These are phyloP conservation scores for Rhynchospora tenuis DNA, from an alignment of 176 grass and related monocot species.

Conservation along the genomic window DNA sequence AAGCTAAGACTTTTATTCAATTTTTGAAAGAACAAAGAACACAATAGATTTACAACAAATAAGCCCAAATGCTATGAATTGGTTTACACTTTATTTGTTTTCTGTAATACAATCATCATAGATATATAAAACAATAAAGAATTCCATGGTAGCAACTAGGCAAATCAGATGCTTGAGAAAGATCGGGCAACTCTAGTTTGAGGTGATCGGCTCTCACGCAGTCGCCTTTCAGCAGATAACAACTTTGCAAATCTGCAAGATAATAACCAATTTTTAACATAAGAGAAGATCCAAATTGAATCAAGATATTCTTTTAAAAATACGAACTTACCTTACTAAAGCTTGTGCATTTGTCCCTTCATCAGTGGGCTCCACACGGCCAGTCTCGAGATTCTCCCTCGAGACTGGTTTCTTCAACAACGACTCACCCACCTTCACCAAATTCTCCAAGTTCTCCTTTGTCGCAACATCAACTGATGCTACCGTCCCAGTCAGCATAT, in stretches of 20 bases:
- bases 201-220: constrained; percentile 45
- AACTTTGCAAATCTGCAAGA: constrained; percentile 53
- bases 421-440: constrained; percentile 38
- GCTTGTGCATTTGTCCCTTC: constrained; percentile 58
- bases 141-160: neutral
- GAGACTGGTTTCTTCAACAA: constrained; percentile 68
- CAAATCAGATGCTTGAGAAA: neutral
- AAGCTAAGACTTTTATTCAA: neutral
- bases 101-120: neutral
- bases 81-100: constrained; percentile 6
- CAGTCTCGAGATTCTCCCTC: constrained; percentile 62
- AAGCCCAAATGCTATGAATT: constrained; percentile 1
- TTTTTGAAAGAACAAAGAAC: neutral
- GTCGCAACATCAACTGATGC: constrained; percentile 61
- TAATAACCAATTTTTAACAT: constrained; percentile 16
- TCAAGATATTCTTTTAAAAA: neutral
- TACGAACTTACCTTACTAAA: constrained; percentile 47
- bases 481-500: constrained; percentile 45
- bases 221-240: constrained; percentile 48
- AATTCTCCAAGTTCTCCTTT: constrained; percentile 63
- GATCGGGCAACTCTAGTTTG: constrained; percentile 28
- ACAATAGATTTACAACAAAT: neutral
- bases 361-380: constrained; percentile 37
- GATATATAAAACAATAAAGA: neutral
- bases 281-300: constrained; percentile 1